Base-by-base conservation (phyloP, 441 rosid species). In the Melastoma candidum region DNA sequence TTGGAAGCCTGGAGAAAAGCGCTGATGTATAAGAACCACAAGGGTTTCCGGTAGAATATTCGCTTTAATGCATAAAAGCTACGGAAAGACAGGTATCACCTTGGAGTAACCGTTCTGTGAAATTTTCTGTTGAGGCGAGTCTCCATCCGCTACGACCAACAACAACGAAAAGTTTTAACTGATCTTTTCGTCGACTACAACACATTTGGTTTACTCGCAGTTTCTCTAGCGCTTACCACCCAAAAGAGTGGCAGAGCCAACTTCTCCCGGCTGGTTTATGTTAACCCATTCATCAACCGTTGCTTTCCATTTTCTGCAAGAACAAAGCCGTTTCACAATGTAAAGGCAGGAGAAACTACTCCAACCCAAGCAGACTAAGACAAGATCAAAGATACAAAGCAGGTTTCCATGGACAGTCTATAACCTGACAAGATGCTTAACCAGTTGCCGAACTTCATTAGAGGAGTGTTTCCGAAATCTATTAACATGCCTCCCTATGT, bases 281-380 rank as follows among this genome's bases (percentile, higher is more conserved):
- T 71, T 82, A 66, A 93, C 95, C 97, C 97, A 88, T 66, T 89
- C 97, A 56, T 93, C 97, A n/a, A 89, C 95, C 43, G 74, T 88
- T 51, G 80, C 95, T 57, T 88, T 93, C 98, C 98, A 93, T 71
- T 89, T 93, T 73, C 97, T 92, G 74, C 53, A 64, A 39, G 63
- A 61, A 59, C 41, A 61, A 53, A 53, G 44, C 51, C 2, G 17
- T 44, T 57, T 2, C 9, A 3, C 56, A 0, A 12, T 26, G n/a
- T 39, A 14, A 52, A 36, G 56, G 13, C 26, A 3, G n/a, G 12
- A 7, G 36, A 52, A 52, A 36, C 41, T 36, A 36, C 41, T 36
- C 1, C 41, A 36, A 36, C 41, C 22, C 22, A 17, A 17, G 22
- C 22, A 17, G 22, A 36, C 7, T 36, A 36, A 9, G 41, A 36